Conservation (phyloP, 1,139 yeast species). For the Pichia sp. region DNA sequence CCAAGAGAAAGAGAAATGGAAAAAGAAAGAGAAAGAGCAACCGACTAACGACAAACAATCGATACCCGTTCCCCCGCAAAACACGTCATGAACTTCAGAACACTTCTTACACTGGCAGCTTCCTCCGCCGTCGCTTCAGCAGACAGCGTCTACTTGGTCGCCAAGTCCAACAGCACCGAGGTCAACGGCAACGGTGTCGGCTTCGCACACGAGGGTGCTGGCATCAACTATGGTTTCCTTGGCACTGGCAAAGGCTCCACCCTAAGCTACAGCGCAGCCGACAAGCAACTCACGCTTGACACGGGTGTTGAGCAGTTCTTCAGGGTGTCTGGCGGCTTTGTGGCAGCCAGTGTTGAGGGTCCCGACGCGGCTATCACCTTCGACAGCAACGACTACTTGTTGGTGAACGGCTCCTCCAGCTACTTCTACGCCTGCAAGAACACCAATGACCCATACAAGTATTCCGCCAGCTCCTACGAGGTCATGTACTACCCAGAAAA, state of each 20-base stretch:
- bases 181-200: constrained; percentile 31
- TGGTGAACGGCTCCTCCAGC: constrained; percentile 23
- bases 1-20: no score
- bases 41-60: no score
- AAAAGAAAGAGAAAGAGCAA: no score
- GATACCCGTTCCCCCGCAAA: no score
- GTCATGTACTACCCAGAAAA: constrained; percentile 25
- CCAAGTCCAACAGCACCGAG: constrained; percentile 26
- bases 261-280: constrained; percentile 15
- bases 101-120: background rate
- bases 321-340: constrained; percentile 13
- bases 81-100: background rate
- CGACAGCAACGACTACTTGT: constrained; percentile 22
- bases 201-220: constrained; percentile 54
- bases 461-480: constrained; percentile 21
- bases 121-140: constrained; percentile 17
- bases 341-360: constrained; percentile 19
- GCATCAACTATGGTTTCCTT: constrained; percentile 44
- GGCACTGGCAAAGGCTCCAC: constrained; percentile 17
- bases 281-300: background rate
- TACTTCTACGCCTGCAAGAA: constrained; percentile 31
- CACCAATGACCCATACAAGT: constrained; percentile 29
- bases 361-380: constrained; percentile 15
- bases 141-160: constrained; percentile 21
- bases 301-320: constrained; percentile 10